phyloP scores from a whole-genome alignment of 176 grass and related monocot genomes.

The Paspalum vaginatum region DNA sequence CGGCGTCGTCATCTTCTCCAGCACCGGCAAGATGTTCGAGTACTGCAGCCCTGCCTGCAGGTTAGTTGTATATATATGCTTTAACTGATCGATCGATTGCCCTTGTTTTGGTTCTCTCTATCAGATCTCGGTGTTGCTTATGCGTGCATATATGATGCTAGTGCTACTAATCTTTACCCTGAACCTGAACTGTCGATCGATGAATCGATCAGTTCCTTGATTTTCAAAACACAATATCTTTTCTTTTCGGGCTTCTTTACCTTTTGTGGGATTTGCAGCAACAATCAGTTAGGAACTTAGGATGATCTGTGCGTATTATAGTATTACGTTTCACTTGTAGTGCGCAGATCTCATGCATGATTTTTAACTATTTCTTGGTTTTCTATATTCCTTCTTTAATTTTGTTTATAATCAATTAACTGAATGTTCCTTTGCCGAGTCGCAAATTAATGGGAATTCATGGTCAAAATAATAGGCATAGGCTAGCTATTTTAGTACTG shows the following conservation, averaged over 20 bases:
- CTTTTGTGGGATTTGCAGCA: slow-evolving; percentile 13
- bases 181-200: background rate
- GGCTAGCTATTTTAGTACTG: background rate
- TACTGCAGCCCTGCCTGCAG: slow-evolving; percentile 65
- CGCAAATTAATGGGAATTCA: background rate
- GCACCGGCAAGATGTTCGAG: slow-evolving; percentile 80
- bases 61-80: background rate
- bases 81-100: too few species aligned
- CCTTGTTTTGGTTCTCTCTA: background rate
- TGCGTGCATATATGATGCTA: background rate
- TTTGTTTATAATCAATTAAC: background rate
- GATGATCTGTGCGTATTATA: too few species aligned
- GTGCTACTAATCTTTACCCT: background rate
- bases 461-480: background rate
- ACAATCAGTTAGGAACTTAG: background rate
- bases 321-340: background rate
- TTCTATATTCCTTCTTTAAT: background rate
- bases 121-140: slow-evolving; percentile 1
- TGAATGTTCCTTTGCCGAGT: background rate
- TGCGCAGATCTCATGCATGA: background rate
- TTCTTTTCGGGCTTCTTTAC: background rate
- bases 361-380: background rate
- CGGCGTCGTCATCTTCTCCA: slow-evolving; percentile 79
- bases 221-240: background rate
- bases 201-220: background rate